phyloP scores from a whole-genome alignment of 306 rosid genomes.

The Cicer cuneatum region DNA sequence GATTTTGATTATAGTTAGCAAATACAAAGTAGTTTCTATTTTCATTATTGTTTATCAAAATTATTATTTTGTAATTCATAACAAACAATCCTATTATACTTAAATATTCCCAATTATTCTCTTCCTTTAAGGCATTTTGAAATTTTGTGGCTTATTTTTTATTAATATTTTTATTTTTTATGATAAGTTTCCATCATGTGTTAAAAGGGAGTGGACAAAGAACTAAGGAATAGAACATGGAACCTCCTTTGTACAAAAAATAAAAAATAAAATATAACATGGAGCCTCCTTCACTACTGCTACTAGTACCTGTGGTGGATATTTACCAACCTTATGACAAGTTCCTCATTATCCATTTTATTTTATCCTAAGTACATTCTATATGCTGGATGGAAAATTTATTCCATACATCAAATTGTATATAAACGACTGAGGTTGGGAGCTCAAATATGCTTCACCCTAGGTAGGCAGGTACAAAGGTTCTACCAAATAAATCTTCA shows the following conservation, averaged over 20 bases:
- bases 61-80: too few relatives aligned
- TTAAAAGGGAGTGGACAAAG: constrained; percentile 55
- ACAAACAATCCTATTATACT: too few relatives aligned
- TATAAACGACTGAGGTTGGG: neutral
- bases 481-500: constrained; percentile 14
- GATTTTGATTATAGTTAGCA: too few relatives aligned
- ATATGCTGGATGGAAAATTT: constrained; percentile 19
- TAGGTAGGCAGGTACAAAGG: neutral
- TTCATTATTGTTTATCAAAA: too few relatives aligned
- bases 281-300: too few relatives aligned
- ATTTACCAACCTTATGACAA: too few relatives aligned
- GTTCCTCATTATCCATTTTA: neutral
- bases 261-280: too few relatives aligned
- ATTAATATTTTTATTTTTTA: neutral
- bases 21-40: too few relatives aligned
- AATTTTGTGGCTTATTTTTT: neutral
- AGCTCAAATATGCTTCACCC: constrained; percentile 18
- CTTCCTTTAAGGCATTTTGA: neutral
- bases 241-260: neutral
- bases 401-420: constrained; percentile 15
- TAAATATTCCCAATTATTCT: neutral
- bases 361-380: constrained; percentile 21
- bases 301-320: too few relatives aligned
- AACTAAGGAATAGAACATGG: constrained; percentile 66
- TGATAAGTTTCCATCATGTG: constrained; percentile 49